Base-by-base conservation (phyloP, 805 yeast genomes). In the Candida nitratophila region DNA sequence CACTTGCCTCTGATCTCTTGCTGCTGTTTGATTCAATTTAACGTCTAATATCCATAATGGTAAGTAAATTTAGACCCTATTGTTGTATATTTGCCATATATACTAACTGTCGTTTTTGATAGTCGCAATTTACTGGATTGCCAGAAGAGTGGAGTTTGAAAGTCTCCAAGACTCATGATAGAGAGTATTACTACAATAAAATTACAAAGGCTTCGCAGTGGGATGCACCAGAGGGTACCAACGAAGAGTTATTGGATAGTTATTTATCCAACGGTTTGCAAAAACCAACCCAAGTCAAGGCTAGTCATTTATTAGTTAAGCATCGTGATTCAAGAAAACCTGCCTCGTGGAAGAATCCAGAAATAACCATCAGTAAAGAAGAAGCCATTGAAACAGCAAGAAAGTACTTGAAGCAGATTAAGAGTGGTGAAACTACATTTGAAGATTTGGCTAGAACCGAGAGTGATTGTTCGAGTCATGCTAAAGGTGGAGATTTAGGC, bases 401-500 rank as follows among this genome's bases (percentile, higher is more conserved):
- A 42, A 72, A 69, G 31, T 79, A 76, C 56, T 77, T 82, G 59
- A 69, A 73, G 6, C 68, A 74, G 51, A 80, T 84, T 52, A 65
- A 75, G 51, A 68, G 72, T 30, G 96, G 95, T 26, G 83, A 79
- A 42, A 67, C 73, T 14, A 71, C 80, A 9, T 74, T 93, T 37
- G 76, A 76, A 29, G 83, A 85, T 37, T 65, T 93, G 47, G 97
- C 97, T 0, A 60, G 70, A 32, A 79, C 88, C 2, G 93, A 87
- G 60, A 83, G 95, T 49, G 99, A 91, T 60, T 89, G 97, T 63
- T 77, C 86, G 16, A 83, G 95, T 11, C 95, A 85, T 55, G 70
- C 83, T 39, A 81, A 86, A 56, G 88, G 89, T 19, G 99, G 99
- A 39, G 99, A 93, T 61, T 71, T 93, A 54, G 98, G 99, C 0